Conservation (phyloP, 805 yeast genomes). For the Kluyveromyces dobzhanskii region DNA sequence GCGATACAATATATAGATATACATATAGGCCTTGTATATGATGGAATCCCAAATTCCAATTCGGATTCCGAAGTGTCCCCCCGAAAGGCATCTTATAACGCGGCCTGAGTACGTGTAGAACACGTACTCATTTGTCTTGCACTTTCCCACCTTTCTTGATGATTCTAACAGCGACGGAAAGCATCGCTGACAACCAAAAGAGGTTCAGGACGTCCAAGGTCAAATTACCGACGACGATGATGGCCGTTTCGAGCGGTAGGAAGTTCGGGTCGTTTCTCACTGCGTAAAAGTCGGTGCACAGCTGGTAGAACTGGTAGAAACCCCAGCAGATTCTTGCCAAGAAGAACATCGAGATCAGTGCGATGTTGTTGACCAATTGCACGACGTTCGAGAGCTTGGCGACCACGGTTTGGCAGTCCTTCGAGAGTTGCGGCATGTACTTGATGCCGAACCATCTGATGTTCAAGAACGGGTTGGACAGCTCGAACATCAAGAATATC, state of each 20-base stretch:
- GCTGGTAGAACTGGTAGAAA: slow-evolving; percentile 49
- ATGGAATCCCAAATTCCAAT: too few relatives aligned
- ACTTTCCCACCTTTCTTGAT: slow-evolving; percentile 9
- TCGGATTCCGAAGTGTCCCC: too few relatives aligned
- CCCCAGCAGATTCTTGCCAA: slow-evolving; percentile 75
- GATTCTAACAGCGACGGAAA: slow-evolving; percentile 48
- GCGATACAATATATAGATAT: too few relatives aligned
- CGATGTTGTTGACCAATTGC: slow-evolving; percentile 38
- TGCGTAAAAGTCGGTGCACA: slow-evolving; percentile 41
- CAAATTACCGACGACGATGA: slow-evolving; percentile 41
- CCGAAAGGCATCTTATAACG: too few relatives aligned
- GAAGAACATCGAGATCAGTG: slow-evolving; percentile 59
- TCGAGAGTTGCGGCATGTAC: slow-evolving; percentile 14
- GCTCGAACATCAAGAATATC: slow-evolving; percentile 70
- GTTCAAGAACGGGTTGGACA: slow-evolving; percentile 84
- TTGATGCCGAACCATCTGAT: slow-evolving; percentile 68
- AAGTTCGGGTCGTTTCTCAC: slow-evolving; percentile 35
- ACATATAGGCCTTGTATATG: too few relatives aligned
- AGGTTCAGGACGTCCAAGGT: slow-evolving; percentile 58
- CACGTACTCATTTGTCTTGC: slow-evolving; percentile 8
- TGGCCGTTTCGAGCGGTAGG: slow-evolving; percentile 33
- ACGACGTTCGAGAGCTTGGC: slow-evolving; percentile 42
- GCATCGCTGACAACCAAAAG: slow-evolving; percentile 78
- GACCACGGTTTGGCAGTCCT: slow-evolving; percentile 6
- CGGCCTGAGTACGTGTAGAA: too few relatives aligned